Percentiles rank a stretch among this genome's conserved stretches.
Conservation (phyloP, 2,329 filamentous ascomycete species). For the Pezicula neosporulosa region DNA sequence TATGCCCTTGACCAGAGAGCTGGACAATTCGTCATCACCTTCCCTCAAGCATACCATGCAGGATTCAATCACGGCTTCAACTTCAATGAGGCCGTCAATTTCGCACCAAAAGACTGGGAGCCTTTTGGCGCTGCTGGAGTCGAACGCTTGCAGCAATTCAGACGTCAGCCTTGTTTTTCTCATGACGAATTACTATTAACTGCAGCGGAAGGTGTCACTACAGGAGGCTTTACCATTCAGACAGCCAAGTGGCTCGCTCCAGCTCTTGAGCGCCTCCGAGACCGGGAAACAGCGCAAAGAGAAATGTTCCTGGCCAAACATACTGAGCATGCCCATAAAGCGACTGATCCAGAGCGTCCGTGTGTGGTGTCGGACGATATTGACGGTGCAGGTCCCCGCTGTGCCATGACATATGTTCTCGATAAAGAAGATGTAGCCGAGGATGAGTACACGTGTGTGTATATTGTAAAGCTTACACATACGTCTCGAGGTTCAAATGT, state of each 20-base stretch:
- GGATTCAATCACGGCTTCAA: slow-evolving; percentile 99
- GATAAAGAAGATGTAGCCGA: slow-evolving; percentile 77
- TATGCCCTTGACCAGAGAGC: slow-evolving; percentile 95
- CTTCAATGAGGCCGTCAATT: slow-evolving; percentile 98
- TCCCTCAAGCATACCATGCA: slow-evolving; percentile 94
- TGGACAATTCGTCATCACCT: slow-evolving; percentile 94
- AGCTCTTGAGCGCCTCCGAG: slow-evolving; percentile 74
- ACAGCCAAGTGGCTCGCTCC: slow-evolving; percentile 95
- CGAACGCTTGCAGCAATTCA: slow-evolving; percentile 79
- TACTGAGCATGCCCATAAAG: slow-evolving; percentile 42
- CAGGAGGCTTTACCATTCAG: slow-evolving; percentile 65
- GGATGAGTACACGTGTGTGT: slow-evolving; percentile 92
- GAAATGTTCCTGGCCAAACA: slow-evolving; percentile 66
- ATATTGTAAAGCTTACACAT: slow-evolving; percentile 90
- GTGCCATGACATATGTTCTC: slow-evolving; percentile 58
- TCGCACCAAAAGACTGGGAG: slow-evolving; percentile 94
- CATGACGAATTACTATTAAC: slow-evolving; percentile 94
- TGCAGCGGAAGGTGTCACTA: slow-evolving; percentile 74
- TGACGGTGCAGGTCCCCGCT: slow-evolving; percentile 35
- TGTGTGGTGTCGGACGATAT: slow-evolving; percentile 25
- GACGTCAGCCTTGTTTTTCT: slow-evolving; percentile 92
- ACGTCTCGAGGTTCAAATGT: slow-evolving; percentile 87
- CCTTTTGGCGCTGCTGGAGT: slow-evolving; percentile 85
- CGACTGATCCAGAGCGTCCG: slow-evolving; percentile 31
- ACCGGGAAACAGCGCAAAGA: slow-evolving; percentile 68